Base-by-base conservation (phyloP, 2,329 filamentous ascomycete genomes). In the Cercospora sp. region DNA sequence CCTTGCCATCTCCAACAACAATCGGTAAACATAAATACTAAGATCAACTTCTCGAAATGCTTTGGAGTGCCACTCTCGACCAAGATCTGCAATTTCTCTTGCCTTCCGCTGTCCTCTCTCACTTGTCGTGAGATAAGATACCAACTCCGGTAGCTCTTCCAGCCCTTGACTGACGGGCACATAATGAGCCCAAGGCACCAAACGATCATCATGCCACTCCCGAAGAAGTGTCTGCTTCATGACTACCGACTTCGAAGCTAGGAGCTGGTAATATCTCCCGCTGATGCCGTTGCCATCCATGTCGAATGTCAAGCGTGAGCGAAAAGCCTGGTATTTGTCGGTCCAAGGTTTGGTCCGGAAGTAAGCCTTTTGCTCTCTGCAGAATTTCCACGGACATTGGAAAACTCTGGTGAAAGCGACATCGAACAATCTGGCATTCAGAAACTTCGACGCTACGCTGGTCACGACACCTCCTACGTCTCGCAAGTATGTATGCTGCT, bases 181-280 rank as follows among this genome's bases (percentile, higher is more conserved):
- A 65, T 87, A 88, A 68, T 88, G 86, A 3, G 85, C 77, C 86
- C 86, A 88, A 0, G 86, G 85, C 9, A 83, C 64, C 2, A 88
- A 78, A 0, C 85, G 76, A 26, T 88, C 85, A 67, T 87, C 84
- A 67, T 88, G 86, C 87, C 86, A 88, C 74, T 88, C 86, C 2
- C 81, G 79, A 7, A 87, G 75, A 0, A 87, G 71, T 0, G 85
- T 85, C 69, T 84, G 81, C 72, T 88, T 88, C 16, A 88, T 73
- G 0, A 84, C 82, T 0, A 79, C 72, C 1, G 81, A 83, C 3
- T 77, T 79, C 0, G 83, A 86, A 0, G 82, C 80, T 1, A 88
- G 75, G 0, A 88, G 75, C 42, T 81, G 81, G 72, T 85, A 84
- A 72, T 81, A 88, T 0, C 86, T 82, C 0, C 85, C 86, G 33